These are phyloP conservation scores for Butyriboletus loyo DNA, from an alignment of 768 basidiomycete species.

Conservation along the genomic window DNA sequence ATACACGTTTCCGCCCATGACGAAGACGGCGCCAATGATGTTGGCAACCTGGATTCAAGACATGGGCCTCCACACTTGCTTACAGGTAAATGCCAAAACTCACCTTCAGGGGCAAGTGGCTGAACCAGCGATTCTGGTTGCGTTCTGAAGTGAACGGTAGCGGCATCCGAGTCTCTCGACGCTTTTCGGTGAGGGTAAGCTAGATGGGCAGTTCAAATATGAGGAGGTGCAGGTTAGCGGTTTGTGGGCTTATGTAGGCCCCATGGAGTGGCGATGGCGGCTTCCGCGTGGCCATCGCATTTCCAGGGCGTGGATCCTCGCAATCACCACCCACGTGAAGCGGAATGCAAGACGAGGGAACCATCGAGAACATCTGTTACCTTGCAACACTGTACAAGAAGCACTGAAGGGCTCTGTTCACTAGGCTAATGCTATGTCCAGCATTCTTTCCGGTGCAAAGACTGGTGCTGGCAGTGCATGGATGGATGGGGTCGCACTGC, in stretches of 20 bases:
- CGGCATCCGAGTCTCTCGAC: constrained; percentile 22
- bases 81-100: constrained; percentile 1
- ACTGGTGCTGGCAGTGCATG: neutral
- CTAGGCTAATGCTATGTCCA: constrained; percentile 3
- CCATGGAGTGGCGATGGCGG: constrained; percentile 10
- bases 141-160: constrained; percentile 17
- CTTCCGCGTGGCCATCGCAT: constrained; percentile 26
- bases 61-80: neutral
- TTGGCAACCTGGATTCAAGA: constrained; percentile 43
- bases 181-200: constrained; percentile 7
- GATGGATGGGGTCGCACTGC: constrained; percentile 1
- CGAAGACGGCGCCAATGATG: constrained; percentile 51
- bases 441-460: constrained; percentile 8
- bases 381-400: constrained; percentile 3
- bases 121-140: constrained; percentile 39
- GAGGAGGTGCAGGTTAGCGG: constrained; percentile 6
- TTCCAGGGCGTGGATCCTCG: constrained; percentile 21
- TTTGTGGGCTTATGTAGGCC: constrained; percentile 27
- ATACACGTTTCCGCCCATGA: constrained; percentile 62
- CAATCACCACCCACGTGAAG: constrained; percentile 18
- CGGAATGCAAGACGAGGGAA: constrained; percentile 7
- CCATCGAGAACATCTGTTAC: neutral
- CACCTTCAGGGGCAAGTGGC: constrained; percentile 56
- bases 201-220: constrained; percentile 9
- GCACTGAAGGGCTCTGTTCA: neutral